phyloP scores from a whole-genome alignment of 108 stramenopile species.

The Nannochloropsis oceanica region DNA sequence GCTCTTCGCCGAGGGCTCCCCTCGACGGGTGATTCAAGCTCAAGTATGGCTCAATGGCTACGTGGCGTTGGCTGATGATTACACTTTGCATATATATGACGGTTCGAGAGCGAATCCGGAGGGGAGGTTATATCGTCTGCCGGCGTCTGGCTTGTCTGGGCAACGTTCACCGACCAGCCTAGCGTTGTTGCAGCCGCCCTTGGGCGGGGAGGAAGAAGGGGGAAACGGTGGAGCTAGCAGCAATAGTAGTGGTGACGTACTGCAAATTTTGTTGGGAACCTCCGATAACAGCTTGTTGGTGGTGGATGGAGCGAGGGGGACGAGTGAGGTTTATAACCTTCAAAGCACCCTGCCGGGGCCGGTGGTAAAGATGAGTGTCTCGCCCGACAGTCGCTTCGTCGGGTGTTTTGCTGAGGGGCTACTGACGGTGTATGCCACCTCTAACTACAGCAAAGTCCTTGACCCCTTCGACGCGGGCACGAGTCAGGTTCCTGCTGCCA shows the following conservation, averaged over 20 bases:
- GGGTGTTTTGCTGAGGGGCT: not conserved
- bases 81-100: not conserved
- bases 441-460: not conserved
- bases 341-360: not conserved
- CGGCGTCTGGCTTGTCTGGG: not conserved
- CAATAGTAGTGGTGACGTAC: not conserved
- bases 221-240: not conserved
- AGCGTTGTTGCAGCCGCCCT: not conserved
- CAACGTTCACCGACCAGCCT: not conserved
- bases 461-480: not conserved
- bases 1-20: not conserved
- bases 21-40: not conserved
- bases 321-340: not conserved
- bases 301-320: not conserved
- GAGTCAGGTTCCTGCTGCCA: not conserved
- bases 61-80: slow-evolving; percentile 5
- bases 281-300: not conserved
- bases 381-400: not conserved
- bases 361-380: not conserved
- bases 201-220: not conserved
- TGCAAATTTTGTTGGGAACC: not conserved
- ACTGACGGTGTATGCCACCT: not conserved
- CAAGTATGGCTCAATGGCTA: slow-evolving; percentile 22
- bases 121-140: not conserved
- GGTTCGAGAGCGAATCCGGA: not conserved